Percentiles rank a stretch among this genome's conserved stretches.
These are phyloP conservation scores for Seiridium cupressi DNA, from an alignment of 2,329 filamentous ascomycete species.

Conservation along the genomic window DNA sequence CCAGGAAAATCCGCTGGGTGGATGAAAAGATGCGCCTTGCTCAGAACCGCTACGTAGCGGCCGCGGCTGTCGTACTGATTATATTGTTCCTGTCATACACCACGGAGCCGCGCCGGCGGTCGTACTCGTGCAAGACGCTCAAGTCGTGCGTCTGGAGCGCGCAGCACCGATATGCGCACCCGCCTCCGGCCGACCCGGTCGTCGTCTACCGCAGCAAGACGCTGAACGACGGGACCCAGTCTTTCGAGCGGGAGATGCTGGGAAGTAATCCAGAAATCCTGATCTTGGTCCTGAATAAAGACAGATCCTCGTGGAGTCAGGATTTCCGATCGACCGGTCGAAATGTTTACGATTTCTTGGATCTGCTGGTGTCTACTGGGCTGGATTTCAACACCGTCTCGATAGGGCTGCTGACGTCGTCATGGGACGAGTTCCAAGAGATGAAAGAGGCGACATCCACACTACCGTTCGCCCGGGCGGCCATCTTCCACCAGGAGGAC, in stretches of 20 bases:
- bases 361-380: slow-evolving; percentile 21
- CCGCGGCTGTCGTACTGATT: slow-evolving; percentile 15
- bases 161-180: slow-evolving; percentile 19
- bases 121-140: slow-evolving; percentile 26
- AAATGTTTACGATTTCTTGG: slow-evolving; percentile 27
- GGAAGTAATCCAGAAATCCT: slow-evolving; percentile 19
- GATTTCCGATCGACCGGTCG: slow-evolving; percentile 24
- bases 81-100: slow-evolving; percentile 20
- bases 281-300: slow-evolving; percentile 24
- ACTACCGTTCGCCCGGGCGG: slow-evolving; percentile 23
- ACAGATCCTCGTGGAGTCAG: slow-evolving; percentile 24
- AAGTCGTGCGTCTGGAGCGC: slow-evolving; percentile 19
- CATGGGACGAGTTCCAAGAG: slow-evolving; percentile 21
- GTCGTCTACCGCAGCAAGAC: slow-evolving; percentile 14
- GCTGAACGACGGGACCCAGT: slow-evolving; percentile 21
- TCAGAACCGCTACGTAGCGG: slow-evolving; percentile 13
- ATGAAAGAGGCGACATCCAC: slow-evolving; percentile 17
- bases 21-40: slow-evolving; percentile 3
- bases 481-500: slow-evolving; percentile 19
- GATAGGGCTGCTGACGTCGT: slow-evolving; percentile 25
- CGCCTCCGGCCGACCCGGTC: slow-evolving; percentile 14
- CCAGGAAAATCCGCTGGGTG: neutral
- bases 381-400: slow-evolving; percentile 22
- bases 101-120: slow-evolving; percentile 20
- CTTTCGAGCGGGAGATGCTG: slow-evolving; percentile 20